Evolutionary conservation across 1,139 yeast species (phyloP).

Genomic region (Yamadazyma pseudoaaseri): DNA sequence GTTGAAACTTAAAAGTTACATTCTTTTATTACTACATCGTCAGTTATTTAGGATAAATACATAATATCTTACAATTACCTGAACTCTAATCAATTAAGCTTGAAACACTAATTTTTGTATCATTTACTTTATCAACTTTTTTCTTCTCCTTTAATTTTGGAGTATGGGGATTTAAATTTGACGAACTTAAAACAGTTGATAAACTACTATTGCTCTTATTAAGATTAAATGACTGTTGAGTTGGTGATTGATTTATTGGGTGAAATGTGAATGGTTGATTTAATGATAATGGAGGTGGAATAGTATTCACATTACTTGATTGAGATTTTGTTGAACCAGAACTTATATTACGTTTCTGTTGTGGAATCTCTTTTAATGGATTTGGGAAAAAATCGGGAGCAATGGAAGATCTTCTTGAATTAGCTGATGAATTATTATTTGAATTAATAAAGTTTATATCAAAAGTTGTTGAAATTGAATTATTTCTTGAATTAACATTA

Average conservation of each 20-base stretch:
- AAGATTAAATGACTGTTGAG: conserved; percentile 12
- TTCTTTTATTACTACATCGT: neutral
- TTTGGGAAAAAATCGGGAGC: conserved; percentile 45
- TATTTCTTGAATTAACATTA: conserved; percentile 32
- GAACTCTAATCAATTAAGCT: conserved; percentile 25
- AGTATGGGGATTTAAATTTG: conserved; percentile 7
- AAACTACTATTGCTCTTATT: conserved; percentile 13
- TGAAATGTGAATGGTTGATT: conserved; percentile 10
- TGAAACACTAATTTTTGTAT: conserved; percentile 21
- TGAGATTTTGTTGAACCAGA: conserved; percentile 27
- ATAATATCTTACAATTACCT: too few relatives aligned
- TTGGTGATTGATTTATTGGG: conserved; percentile 13
- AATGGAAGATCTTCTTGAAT: conserved; percentile 36
- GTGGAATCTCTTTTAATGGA: conserved; percentile 24
- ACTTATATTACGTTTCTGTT: conserved; percentile 29
- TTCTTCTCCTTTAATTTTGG: conserved; percentile 3
- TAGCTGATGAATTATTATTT: conserved; percentile 24
- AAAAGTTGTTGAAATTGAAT: conserved; percentile 33
- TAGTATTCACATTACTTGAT: conserved; percentile 12
- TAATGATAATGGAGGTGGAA: conserved; percentile 18
- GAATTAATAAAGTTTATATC: conserved; percentile 30
- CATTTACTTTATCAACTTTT: conserved; percentile 8
- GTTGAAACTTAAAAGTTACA: too few relatives aligned
- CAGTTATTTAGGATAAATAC: neutral
- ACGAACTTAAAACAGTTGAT: conserved; percentile 13